These are phyloP conservation scores for Boletus rubescentipes DNA, from an alignment of 768 basidiomycete species.

Conservation along the genomic window DNA sequence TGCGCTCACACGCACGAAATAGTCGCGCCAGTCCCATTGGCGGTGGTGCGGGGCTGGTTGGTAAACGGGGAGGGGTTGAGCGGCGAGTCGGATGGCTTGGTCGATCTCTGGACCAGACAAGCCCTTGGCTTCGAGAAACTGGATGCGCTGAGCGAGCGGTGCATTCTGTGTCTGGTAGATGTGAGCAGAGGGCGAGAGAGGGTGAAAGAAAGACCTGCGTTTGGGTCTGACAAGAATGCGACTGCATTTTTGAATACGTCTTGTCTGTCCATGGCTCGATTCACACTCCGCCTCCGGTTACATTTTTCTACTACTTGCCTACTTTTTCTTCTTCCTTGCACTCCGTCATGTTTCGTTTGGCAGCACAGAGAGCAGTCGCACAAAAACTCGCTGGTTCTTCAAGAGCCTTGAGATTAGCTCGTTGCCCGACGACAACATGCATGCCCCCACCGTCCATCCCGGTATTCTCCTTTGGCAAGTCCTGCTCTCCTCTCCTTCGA, in stretches of 20 bases:
- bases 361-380: constrained; percentile 18
- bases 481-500: neutral
- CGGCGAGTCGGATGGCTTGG: constrained; percentile 68
- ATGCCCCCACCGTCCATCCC: constrained; percentile 2
- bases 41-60: constrained; percentile 42
- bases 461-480: constrained; percentile 8
- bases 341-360: constrained; percentile 33
- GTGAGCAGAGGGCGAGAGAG: constrained; percentile 8
- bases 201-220: constrained; percentile 42
- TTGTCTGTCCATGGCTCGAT: constrained; percentile 50
- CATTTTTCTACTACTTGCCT: constrained; percentile 1
- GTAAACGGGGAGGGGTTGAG: constrained; percentile 37
- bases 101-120: constrained; percentile 83
- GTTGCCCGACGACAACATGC: constrained; percentile 17
- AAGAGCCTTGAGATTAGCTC: constrained; percentile 8
- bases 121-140: constrained; percentile 96
- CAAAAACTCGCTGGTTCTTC: neutral
- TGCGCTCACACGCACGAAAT: constrained; percentile 68
- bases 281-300: constrained; percentile 28
- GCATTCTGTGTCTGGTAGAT: constrained; percentile 66
- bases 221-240: constrained; percentile 80
- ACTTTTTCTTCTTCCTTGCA: neutral
- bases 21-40: constrained; percentile 94
- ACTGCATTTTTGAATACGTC: constrained; percentile 83
- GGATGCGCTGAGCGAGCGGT: constrained; percentile 78